Evolutionary conservation across 139 green algal species (phyloP).

Genomic region (Prasinococcaceae sp.): DNA sequence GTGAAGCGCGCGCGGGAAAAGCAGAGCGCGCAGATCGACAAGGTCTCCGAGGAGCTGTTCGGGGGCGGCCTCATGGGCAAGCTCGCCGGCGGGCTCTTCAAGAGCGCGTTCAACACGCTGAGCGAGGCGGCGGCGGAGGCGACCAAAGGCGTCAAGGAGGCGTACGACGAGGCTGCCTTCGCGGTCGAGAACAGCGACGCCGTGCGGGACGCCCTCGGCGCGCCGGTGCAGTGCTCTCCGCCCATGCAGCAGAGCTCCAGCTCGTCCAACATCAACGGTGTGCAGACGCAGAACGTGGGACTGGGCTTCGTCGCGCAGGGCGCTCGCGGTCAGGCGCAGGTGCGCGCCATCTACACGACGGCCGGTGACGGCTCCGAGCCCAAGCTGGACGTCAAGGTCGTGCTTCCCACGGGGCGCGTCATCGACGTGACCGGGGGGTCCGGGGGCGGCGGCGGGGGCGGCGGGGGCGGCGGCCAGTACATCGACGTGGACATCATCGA

Average conservation of each 20-base stretch:
- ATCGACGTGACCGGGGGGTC: not conserved
- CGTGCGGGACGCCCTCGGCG: not conserved
- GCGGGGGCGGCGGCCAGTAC: not conserved
- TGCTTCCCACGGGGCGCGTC: not conserved
- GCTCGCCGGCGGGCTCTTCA: not conserved
- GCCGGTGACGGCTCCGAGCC: not conserved
- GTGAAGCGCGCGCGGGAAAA: not conserved
- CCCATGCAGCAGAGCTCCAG: conserved; percentile 2
- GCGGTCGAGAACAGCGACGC: not conserved
- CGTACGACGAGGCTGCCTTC: not conserved
- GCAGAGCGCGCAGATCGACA: not conserved
- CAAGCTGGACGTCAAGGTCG: not conserved
- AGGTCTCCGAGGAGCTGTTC: not conserved
- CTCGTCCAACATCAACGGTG: conserved; percentile 6
- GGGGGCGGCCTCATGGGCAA: not conserved
- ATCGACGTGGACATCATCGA: not conserved
- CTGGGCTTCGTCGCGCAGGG: conserved; percentile 2
- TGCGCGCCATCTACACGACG: not conserved
- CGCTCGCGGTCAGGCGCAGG: not conserved
- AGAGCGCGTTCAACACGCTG: not conserved
- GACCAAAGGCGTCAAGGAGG: not conserved
- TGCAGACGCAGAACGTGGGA: not conserved
- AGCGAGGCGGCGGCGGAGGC: not conserved
- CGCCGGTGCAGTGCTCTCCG: not conserved
- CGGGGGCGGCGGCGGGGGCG: not conserved